Base-by-base conservation (phyloP, 208 protist species). In the Leptomonas pyrrhocoris region DNA sequence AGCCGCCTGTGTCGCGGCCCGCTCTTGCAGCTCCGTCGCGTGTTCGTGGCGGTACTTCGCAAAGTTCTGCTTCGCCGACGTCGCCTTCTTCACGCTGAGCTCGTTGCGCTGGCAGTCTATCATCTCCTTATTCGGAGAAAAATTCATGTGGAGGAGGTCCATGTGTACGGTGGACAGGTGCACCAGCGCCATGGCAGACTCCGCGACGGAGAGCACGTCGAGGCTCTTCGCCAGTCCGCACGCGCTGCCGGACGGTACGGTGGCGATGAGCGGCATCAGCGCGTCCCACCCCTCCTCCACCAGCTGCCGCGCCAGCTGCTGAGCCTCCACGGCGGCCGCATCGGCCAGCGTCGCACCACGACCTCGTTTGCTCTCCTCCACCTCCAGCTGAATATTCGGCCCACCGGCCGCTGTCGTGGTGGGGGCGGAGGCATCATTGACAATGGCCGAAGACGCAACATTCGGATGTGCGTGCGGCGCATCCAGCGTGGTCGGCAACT, bases 151-250 rank as follows among this genome's bases (percentile, higher is more conserved):
- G 68, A 96, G 75, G 7, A 93, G 72, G 59, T 93, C 85, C 73
- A 86, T 82, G 45, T 79, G 53, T 31, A 79, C 85, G 23, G 83
- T 85, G 25, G 53, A 42, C 15, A 93, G 77, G 72, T 93, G 86
- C 42, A 96, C 84, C 21, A 96, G 79, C 42, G 88, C 79, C 25
- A 94, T 57, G 12, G 84, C 81, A 4, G 79, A 80, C 46, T 85
- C 56, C 9, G 74, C 68, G 28, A 85, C 48, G 7, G 61, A 73
- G 38, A 87, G 70, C 18, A 92, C 75, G 55, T 85, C 80, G 16
- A 96, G 77, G 30, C 77, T 86, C 73, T 92, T 93, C 38, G 91
- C 88, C 46, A 96, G 70, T n/a, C 88, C 91, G 58, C 91, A 96
- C 9, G 77, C 91, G 55, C 91, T 96, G 43, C 91, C 91, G 6